A percentile compares a stretch with the other conserved stretches of the same genome.
phyloP scores from a whole-genome alignment of 2,329 filamentous ascomycete genomes.

The Trichoderma polysporum region DNA sequence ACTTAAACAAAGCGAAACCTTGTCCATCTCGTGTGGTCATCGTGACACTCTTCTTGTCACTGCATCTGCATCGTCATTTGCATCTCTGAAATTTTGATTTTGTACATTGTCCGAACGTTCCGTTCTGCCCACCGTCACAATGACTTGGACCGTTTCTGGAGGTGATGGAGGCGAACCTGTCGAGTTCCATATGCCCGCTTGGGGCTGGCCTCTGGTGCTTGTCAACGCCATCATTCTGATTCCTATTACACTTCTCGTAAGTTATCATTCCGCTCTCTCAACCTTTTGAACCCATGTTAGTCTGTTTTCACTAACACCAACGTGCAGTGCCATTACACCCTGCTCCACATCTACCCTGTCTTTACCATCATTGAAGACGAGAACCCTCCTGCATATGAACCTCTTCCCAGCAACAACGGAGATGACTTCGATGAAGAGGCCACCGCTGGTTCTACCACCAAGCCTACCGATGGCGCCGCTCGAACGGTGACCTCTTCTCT shows the following conservation, averaged over 20 bases:
- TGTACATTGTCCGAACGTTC: background rate
- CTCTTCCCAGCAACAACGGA: slow-evolving; percentile 32
- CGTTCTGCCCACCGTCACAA: background rate
- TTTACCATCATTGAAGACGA: slow-evolving; percentile 61
- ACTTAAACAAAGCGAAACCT: background rate
- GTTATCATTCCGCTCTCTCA: slow-evolving; percentile 19
- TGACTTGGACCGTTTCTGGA: slow-evolving; percentile 32
- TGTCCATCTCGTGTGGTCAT: background rate
- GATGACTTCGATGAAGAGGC: slow-evolving; percentile 35
- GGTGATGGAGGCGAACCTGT: slow-evolving; percentile 38
- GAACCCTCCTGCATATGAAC: slow-evolving; percentile 54
- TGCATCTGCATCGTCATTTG: background rate
- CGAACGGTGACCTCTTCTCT: slow-evolving; percentile 51
- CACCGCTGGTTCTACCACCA: slow-evolving; percentile 32
- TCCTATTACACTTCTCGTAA: slow-evolving; percentile 45
- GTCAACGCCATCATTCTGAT: slow-evolving; percentile 46
- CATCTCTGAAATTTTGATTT: background rate
- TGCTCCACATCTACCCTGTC: slow-evolving; percentile 51
- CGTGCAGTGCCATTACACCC: slow-evolving; percentile 50
- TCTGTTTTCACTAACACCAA: background rate
- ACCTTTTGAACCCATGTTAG: background rate
- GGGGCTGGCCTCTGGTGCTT: slow-evolving; percentile 42
- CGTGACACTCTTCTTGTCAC: background rate
- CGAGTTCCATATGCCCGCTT: slow-evolving; percentile 37
- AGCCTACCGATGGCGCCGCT: slow-evolving; percentile 36